phyloP scores from a whole-genome alignment of 176 grass and related monocot genomes.

The Oryza longistaminata region DNA sequence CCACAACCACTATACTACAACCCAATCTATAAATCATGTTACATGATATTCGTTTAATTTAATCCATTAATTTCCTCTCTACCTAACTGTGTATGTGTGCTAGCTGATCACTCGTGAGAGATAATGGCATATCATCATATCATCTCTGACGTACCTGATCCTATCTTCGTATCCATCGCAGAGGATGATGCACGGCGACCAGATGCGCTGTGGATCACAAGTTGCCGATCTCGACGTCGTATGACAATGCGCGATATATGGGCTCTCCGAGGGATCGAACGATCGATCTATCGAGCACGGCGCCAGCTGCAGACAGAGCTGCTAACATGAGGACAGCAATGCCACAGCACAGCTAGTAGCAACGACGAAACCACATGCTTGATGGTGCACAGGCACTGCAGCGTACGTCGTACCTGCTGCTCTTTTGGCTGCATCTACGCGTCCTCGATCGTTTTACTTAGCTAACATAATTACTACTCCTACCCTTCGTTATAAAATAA shows the following conservation, averaged over 20 bases:
- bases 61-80: not conserved
- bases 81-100: not conserved
- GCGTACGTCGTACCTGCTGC: not conserved
- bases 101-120: not conserved
- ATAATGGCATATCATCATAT: not conserved
- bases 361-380: not conserved
- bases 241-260: not conserved
- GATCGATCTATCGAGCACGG: no score
- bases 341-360: not conserved
- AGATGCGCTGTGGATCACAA: conserved; percentile 43
- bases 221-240: not conserved
- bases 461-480: no score
- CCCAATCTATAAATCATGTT: not conserved
- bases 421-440: no score
- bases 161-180: not conserved
- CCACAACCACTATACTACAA: no score
- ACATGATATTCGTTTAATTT: not conserved
- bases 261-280: not conserved
- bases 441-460: no score
- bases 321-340: conserved; percentile 2
- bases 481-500: no score
- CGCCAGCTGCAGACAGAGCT: not conserved
- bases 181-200: conserved; percentile 16
- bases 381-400: not conserved
- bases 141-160: not conserved